Conservation (phyloP, 306 rosid species). For the Begonia loranthoides region DNA sequence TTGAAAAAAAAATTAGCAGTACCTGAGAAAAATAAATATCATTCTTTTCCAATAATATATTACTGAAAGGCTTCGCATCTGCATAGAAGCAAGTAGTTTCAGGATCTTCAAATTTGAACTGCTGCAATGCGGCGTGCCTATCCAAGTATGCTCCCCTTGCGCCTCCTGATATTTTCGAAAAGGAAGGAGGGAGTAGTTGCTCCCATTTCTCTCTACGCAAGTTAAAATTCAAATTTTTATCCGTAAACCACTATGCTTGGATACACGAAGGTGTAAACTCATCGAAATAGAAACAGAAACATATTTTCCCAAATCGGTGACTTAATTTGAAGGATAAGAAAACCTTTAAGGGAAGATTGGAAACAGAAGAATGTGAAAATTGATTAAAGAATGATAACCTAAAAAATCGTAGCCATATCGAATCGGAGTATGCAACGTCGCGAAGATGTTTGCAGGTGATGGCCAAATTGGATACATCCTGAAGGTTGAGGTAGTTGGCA, state of each 20-base stretch:
- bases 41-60: constrained; percentile 28
- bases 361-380: background rate
- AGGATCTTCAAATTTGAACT: constrained; percentile 57
- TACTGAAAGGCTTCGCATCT: constrained; percentile 17
- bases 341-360: no score
- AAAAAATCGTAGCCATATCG: constrained; percentile 53
- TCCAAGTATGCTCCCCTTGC: constrained; percentile 44
- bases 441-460: constrained; percentile 50
- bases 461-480: constrained; percentile 55
- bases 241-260: background rate
- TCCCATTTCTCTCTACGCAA: constrained; percentile 43
- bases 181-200: constrained; percentile 9
- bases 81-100: constrained; percentile 2
- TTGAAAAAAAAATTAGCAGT: constrained; percentile 1
- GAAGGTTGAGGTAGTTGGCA: constrained; percentile 30
- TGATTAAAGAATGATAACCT: constrained; percentile 20
- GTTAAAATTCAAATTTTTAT: background rate
- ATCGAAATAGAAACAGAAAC: background rate
- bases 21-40: constrained; percentile 34
- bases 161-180: constrained; percentile 20
- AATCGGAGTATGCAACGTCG: constrained; percentile 53
- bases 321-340: no score
- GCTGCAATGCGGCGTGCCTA: constrained; percentile 28
- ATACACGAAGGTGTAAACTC: background rate
- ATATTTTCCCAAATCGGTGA: no score